These are phyloP conservation scores for Coemansia sp. DNA, from an alignment of 192 early-diverging fungal genomes.

Conservation along the genomic window DNA sequence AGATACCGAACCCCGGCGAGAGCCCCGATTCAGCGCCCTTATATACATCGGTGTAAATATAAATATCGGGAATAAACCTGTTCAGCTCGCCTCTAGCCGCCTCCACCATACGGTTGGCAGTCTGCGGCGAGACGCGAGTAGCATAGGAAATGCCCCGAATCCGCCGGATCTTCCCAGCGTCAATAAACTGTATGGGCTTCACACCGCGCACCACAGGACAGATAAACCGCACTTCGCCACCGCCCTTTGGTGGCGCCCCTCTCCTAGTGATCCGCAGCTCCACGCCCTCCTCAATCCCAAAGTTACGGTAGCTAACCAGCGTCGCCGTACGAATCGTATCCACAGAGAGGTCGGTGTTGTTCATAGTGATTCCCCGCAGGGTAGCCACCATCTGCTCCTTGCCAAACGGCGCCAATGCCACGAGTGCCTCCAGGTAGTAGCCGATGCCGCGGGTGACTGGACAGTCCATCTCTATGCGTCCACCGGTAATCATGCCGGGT, in stretches of 20 bases:
- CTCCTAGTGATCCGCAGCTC: slow-evolving; percentile 88
- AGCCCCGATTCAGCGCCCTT: slow-evolving; percentile 92
- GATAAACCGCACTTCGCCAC: slow-evolving; percentile 84
- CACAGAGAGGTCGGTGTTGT: slow-evolving; percentile 89
- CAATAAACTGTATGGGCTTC: slow-evolving; percentile 76
- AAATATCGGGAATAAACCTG: slow-evolving; percentile 93
- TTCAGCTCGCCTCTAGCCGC: slow-evolving; percentile 83
- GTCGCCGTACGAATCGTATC: slow-evolving; percentile 90
- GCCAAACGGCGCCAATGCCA: slow-evolving; percentile 89
- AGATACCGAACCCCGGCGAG: slow-evolving; percentile 90
- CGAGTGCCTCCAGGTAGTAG: slow-evolving; percentile 90
- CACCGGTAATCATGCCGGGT: slow-evolving; percentile 89
- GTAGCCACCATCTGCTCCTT: slow-evolving; percentile 83
- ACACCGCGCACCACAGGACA: slow-evolving; percentile 80
- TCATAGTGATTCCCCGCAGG: slow-evolving; percentile 88
- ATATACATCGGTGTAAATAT: slow-evolving; percentile 96
- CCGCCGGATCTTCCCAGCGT: slow-evolving; percentile 83
- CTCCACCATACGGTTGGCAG: slow-evolving; percentile 91
- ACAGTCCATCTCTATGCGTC: slow-evolving; percentile 83
- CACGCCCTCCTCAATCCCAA: slow-evolving; percentile 80
- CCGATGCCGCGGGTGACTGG: slow-evolving; percentile 82
- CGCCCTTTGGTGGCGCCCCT: slow-evolving; percentile 88
- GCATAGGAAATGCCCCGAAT: slow-evolving; percentile 95
- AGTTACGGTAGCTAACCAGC: slow-evolving; percentile 77
- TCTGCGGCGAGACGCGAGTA: slow-evolving; percentile 90